Evolutionary conservation across 164 flowering plant species (phyloP).

Genomic region (Magnolia changhungtana): DNA sequence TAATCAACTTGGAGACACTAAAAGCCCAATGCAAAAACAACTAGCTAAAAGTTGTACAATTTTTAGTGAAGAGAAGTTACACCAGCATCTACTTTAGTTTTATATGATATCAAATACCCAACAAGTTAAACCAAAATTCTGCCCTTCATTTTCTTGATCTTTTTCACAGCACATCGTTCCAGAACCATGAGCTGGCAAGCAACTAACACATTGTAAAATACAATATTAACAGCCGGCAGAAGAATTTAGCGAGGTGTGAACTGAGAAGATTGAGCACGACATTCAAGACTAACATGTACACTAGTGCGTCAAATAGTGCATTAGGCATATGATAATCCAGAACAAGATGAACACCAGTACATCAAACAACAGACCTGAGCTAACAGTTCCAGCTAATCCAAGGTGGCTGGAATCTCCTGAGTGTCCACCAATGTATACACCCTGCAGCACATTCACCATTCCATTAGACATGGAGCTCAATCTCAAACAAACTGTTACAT

Average conservation of each 20-base stretch:
- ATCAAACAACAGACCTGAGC: slow-evolving; percentile 55
- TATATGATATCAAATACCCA: background rate
- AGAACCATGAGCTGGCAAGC: background rate
- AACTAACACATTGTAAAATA: background rate
- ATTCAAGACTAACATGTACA: background rate
- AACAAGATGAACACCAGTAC: background rate
- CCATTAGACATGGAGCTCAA: background rate
- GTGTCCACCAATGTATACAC: slow-evolving; percentile 44
- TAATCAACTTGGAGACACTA: background rate
- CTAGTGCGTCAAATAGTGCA: background rate
- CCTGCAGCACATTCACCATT: slow-evolving; percentile 40
- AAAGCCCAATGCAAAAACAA: background rate
- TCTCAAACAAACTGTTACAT: background rate
- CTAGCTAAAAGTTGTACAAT: background rate
- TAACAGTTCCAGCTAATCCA: slow-evolving; percentile 45
- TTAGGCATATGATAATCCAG: background rate
- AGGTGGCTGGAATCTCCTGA: slow-evolving; percentile 48
- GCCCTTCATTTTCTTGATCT: background rate
- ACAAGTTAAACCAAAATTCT: background rate
- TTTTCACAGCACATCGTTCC: background rate
- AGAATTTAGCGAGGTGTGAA: background rate
- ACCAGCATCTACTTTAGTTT: background rate
- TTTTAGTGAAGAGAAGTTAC: background rate
- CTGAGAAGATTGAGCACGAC: background rate
- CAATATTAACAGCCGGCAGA: background rate